Conservation (phyloP, 2,329 filamentous ascomycete species). For the Fusarium tricinctum region DNA sequence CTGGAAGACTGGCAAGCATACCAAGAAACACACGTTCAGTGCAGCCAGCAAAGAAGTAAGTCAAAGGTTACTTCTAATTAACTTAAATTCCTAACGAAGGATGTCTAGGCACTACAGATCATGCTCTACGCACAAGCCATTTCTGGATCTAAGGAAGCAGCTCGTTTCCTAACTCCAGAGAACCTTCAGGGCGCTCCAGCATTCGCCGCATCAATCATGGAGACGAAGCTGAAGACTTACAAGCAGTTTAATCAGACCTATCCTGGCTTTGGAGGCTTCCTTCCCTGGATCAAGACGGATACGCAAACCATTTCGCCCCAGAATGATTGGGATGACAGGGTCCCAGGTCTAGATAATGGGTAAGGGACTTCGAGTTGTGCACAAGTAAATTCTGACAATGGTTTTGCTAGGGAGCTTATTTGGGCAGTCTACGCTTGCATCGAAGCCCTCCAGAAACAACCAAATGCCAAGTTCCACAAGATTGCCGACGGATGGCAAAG, state of each 20-base stretch:
- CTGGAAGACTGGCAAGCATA: conserved; percentile 54
- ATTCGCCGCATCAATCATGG: conserved; percentile 55
- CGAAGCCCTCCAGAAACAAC: conserved; percentile 53
- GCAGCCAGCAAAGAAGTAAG: conserved; percentile 56
- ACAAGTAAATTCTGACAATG: background rate
- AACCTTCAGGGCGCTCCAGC: conserved; percentile 51
- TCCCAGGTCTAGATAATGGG: conserved; percentile 60
- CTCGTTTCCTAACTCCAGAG: conserved; percentile 56
- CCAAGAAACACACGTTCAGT: conserved; percentile 56
- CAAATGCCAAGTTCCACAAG: conserved; percentile 39
- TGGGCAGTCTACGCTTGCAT: conserved; percentile 60
- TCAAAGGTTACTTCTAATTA: fast-evolving
- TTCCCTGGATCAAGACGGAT: conserved; percentile 57
- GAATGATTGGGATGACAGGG: conserved; percentile 56
- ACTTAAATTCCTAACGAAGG: background rate
- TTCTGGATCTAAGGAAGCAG: conserved; percentile 55
- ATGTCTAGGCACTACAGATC: conserved; percentile 56
- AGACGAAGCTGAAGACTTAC: conserved; percentile 57
- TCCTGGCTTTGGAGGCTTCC: conserved; percentile 58
- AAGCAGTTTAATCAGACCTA: conserved; percentile 57
- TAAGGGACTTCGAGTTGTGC: conserved; percentile 17
- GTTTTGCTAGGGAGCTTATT: conserved; percentile 52
- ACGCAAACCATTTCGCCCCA: conserved; percentile 52
- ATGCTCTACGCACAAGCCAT: conserved; percentile 61
- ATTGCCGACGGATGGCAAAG: conserved; percentile 55